These are phyloP conservation scores for Tolypocladium tropicale DNA, from an alignment of 2,329 filamentous ascomycete genomes.

Conservation along the genomic window DNA sequence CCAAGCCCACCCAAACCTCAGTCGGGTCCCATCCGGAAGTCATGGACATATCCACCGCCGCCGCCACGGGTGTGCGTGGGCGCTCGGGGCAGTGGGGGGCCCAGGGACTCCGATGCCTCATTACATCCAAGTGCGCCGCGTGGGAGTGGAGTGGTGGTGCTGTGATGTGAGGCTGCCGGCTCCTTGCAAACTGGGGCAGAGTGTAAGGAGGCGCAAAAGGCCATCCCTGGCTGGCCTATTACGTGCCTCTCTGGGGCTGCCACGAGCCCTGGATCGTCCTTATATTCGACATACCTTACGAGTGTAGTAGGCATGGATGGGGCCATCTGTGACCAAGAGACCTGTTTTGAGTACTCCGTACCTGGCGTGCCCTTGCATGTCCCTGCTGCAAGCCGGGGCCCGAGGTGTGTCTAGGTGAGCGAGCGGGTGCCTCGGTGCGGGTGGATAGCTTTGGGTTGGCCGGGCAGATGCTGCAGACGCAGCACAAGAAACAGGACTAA, in stretches of 20 bases:
- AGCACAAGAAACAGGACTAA: neutral
- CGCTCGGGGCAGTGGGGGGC: neutral
- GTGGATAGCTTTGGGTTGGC: neutral
- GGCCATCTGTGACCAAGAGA: neutral
- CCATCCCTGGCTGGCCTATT: neutral
- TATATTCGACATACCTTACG: neutral
- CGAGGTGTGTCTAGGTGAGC: neutral
- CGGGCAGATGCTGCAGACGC: neutral
- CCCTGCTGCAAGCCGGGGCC: constrained; percentile 6
- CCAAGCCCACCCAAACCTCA: neutral
- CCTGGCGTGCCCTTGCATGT: constrained; percentile 8
- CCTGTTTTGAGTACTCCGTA: constrained; percentile 3
- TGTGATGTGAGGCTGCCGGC: neutral
- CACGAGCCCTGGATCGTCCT: neutral
- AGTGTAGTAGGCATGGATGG: neutral
- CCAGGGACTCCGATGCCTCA: neutral
- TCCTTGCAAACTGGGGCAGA: neutral
- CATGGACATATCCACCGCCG: neutral
- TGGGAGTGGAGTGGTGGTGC: neutral
- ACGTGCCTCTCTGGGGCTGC: neutral
- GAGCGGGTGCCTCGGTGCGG: neutral
- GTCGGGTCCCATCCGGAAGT: neutral
- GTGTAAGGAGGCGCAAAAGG: neutral
- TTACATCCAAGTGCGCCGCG: neutral
- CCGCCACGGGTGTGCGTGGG: neutral